Evolutionary conservation across 2,329 filamentous ascomycete genomes (phyloP).

Genomic region (Immersiporthe knoxdaviesiana): DNA sequence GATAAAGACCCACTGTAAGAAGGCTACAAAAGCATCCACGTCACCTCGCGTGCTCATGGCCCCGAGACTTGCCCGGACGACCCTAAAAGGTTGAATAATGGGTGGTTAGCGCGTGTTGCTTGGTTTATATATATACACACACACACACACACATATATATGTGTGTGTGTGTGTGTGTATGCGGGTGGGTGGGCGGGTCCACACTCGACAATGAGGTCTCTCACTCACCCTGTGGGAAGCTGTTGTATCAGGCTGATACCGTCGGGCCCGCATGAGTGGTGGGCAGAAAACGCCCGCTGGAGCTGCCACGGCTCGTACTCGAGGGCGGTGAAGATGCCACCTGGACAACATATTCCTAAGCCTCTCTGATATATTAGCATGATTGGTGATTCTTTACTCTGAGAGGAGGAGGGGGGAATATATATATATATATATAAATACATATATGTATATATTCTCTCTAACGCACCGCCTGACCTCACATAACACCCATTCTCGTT

Average conservation of each 20-base stretch:
- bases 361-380: background rate
- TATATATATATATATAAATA: too few relatives aligned
- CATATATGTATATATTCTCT: background rate
- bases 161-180: too few relatives aligned
- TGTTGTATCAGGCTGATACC: constrained; percentile 57
- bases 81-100: constrained; percentile 41
- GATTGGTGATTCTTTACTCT: too few relatives aligned
- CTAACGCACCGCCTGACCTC: constrained; percentile 56
- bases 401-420: background rate
- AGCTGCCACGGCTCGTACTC: constrained; percentile 59
- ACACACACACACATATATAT: too few relatives aligned
- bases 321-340: constrained; percentile 50
- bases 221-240: constrained; percentile 54
- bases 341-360: constrained; percentile 52
- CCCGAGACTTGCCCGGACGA: constrained; percentile 63
- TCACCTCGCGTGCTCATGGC: constrained; percentile 63
- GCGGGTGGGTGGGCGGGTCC: too few relatives aligned
- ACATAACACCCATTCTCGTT: constrained; percentile 61
- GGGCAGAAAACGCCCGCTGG: constrained; percentile 55
- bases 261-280: constrained; percentile 60
- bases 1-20: constrained; percentile 47
- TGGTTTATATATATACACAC: too few relatives aligned
- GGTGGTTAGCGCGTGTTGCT: background rate
- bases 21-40: constrained; percentile 52
- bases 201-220: too few relatives aligned